Conservation (phyloP, 2,329 filamentous ascomycete genomes). For the Exophiala bonariae region DNA sequence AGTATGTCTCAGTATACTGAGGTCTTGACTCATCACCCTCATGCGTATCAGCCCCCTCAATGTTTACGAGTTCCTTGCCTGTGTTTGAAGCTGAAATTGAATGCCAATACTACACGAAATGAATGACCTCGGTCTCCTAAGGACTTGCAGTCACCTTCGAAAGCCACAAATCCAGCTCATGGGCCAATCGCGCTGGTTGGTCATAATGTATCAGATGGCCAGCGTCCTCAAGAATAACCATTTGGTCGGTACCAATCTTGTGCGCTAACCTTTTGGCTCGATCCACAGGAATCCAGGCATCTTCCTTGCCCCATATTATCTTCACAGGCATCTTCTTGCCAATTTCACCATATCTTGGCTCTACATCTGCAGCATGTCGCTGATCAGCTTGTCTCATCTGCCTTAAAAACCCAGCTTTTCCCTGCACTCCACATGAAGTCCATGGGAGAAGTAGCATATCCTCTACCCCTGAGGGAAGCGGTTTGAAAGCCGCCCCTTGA, state of each 20-base stretch:
- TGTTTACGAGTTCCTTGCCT: too few species aligned
- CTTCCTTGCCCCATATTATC: conserved; percentile 46
- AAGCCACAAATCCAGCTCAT: conserved; percentile 39
- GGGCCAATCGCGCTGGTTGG: conserved; percentile 38
- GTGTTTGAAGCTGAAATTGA: too few species aligned
- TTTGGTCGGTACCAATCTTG: conserved; percentile 33
- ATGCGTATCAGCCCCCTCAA: not conserved
- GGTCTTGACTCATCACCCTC: not conserved
- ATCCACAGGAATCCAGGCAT: conserved; percentile 45
- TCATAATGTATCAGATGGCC: conserved; percentile 49
- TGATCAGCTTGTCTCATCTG: conserved; percentile 40
- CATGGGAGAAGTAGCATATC: conserved; percentile 38
- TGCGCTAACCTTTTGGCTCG: conserved; percentile 35
- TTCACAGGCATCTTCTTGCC: conserved; percentile 38
- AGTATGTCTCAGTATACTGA: not conserved
- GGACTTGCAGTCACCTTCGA: too few species aligned
- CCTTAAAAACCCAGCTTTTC: conserved; percentile 39
- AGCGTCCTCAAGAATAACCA: conserved; percentile 39
- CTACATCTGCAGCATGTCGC: conserved; percentile 35
- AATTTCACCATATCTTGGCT: conserved; percentile 38
- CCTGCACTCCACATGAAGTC: conserved; percentile 29
- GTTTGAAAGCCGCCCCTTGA: conserved; percentile 36
- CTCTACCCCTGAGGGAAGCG: conserved; percentile 34
- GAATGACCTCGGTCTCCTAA: not conserved
- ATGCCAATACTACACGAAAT: too few species aligned